Evolutionary conservation across 768 basidiomycete genomes (phyloP), one percentile per base, ranked within the genome.

Genomic region (Mycena vitilis): DNA sequence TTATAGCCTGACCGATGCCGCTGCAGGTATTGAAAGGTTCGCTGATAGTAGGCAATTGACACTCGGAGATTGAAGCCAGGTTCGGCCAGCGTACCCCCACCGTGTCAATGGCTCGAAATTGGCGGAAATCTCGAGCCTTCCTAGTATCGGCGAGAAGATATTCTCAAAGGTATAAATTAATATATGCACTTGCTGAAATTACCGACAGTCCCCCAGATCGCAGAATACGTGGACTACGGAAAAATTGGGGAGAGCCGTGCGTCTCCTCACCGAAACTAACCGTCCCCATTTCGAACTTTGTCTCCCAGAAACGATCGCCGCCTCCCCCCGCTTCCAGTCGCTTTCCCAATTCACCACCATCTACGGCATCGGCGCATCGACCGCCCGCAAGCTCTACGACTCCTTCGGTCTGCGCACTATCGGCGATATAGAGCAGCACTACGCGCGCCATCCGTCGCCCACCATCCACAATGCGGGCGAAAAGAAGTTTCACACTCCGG

Each of bases 351-450:
- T 95, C 73, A 80, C 85, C 16, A 82, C 86, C 7, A 78, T 95
- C 63, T 89, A 95, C 61, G 90, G 92, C 11, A 89, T 95, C 40
- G 94, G 94, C 9, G 83, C 93, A 0, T 77, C 80, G n/a, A 92
- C 85, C 9, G 92, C 94, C 8, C 85, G 88, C 8, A 80, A 84
- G 45, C 82, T 94, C 5, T 93, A 90, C 75, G 85, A 86, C 38
- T 18, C 55, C 30, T 80, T 85, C 49, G 91, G 91, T 2, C 77
- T 94, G 51, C 87, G 93, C 40, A 91, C 87, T 0, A 75, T 95
- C 9, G 84, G 87, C 6, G 89, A 94, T 74, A 84, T 96, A 53
- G 87, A 90, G 67, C 80, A 84, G 47, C 90, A 90, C 73, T 92
- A 91, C 75, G 87, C 87, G 63, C 82, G 85, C 16, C 70, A 76